Base-by-base conservation (phyloP, 2,329 filamentous ascomycete genomes). In the Pyrenophora tritici-repentis region DNA sequence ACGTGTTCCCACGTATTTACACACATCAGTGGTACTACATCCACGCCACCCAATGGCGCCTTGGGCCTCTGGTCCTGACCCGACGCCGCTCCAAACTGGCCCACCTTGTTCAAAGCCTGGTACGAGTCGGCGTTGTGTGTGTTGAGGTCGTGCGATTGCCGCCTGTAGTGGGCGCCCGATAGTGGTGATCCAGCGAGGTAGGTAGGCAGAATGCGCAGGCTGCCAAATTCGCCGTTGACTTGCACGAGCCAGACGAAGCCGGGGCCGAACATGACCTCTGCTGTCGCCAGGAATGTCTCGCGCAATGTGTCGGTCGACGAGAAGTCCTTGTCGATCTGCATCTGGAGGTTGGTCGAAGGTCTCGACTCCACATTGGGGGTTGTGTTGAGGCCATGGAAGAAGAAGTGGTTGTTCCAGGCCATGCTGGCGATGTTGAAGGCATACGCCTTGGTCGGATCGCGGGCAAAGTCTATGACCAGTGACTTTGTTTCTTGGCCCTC, bases 1-100 rank as follows among this genome's bases (percentile, higher is more conserved):
- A 88, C 87, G 76, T 97, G 94, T 79, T 97, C 88, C 94, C 94
- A 99, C 4, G 91, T 96, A 77, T 91, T 97, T 53, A 97, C 83
- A 72, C 93, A 97, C 64, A 99, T 78, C 54, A 97, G 80, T 10
- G 93, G 92, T 49, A 85, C 80, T 29, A 92, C 74, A 41, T 88
- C 82, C 58, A 85, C 81, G 50, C 86, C 87, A 33, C 88, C 88
- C 1, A 88, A 86, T 4, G 85, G 81, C 52, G 81, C 73, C 47
- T 72, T 74, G 12, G 68, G 60, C 37, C 38, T 42, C 55, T 62
- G 68, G 26, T 59, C 62, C 52, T 61, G 55, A 40, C 66, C 61
- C 29, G 67, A 52, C 4, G 65, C 67, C 1, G 32, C 3, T 12
- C 78, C 77, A 50, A 78, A 76, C 0, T 63, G 26, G 29, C 78